A percentile compares a stretch with the other conserved stretches of the same genome.
phyloP scores from a whole-genome alignment of 306 rosid genomes.

The Leucaena leucocephala region DNA sequence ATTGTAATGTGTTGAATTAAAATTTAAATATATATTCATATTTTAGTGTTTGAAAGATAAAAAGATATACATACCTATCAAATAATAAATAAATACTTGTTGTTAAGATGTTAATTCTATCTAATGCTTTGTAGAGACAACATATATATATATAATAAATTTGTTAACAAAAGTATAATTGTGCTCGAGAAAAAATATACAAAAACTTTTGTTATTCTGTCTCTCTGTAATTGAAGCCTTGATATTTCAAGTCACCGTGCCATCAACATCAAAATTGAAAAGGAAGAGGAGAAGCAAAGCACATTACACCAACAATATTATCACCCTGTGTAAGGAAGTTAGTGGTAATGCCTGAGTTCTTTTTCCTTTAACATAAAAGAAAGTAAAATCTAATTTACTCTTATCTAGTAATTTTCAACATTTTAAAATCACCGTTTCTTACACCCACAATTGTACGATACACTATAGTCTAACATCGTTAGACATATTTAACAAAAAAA shows the following conservation, averaged over 20 bases:
- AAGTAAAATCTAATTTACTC: not conserved
- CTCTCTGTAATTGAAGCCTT: not conserved
- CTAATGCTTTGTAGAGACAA: no score
- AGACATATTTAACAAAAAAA: not conserved
- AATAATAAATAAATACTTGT: not conserved
- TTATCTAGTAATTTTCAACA: not conserved
- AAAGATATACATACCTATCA: no score
- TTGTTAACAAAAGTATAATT: not conserved
- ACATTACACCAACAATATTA: not conserved
- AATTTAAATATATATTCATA: no score
- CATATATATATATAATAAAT: not conserved
- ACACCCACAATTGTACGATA: not conserved
- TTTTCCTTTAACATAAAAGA: not conserved
- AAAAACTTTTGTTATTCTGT: not conserved
- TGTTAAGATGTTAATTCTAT: not conserved
- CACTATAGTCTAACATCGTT: not conserved
- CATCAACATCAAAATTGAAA: not conserved
- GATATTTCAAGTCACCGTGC: not conserved
- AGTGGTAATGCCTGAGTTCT: not conserved
- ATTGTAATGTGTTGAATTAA: no score
- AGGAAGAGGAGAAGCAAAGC: not conserved
- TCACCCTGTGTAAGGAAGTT: not conserved
- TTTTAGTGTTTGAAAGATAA: no score
- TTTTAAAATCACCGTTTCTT: not conserved
- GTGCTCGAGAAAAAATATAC: not conserved